phyloP scores from a whole-genome alignment of 345 rosid species.

The Anacardium occidentale region DNA sequence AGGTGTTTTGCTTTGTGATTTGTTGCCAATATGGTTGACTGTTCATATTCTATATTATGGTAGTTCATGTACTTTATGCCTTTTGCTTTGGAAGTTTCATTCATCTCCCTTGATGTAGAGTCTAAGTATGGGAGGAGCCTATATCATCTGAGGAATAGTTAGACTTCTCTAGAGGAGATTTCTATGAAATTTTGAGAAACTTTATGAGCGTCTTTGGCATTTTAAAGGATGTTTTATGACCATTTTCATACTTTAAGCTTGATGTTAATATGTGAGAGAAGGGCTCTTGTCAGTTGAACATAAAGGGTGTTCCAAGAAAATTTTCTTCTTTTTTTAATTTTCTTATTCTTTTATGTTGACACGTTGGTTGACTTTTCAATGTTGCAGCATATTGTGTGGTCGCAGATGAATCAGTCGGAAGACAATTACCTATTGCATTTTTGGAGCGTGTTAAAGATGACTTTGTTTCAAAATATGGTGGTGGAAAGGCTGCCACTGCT shows the following conservation, averaged over 20 bases:
- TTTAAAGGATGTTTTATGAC: neutral
- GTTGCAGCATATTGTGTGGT: constrained; percentile 67
- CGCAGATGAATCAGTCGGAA: constrained; percentile 57
- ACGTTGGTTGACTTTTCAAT: constrained; percentile 22
- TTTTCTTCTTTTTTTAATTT: neutral
- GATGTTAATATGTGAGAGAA: too few species aligned
- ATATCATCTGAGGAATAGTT: too few species aligned
- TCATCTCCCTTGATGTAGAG: too few species aligned
- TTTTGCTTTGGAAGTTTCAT: neutral
- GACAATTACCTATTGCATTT: constrained; percentile 57
- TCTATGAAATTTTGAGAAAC: neutral
- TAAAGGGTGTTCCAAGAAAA: too few species aligned
- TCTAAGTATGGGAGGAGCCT: too few species aligned
- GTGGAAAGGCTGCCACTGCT: constrained; percentile 56
- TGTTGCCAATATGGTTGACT: neutral
- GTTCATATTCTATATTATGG: neutral
- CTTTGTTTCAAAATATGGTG: constrained; percentile 45
- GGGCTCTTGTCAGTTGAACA: too few species aligned
- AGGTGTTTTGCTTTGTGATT: neutral
- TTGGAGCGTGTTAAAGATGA: constrained; percentile 63
- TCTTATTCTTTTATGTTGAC: neutral
- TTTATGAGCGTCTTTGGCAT: neutral
- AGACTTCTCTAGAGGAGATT: neutral
- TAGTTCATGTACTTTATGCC: neutral
- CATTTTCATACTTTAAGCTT: too few species aligned